Conservation (phyloP, 2,329 filamentous ascomycete genomes). For the Pezicula carpinea region DNA sequence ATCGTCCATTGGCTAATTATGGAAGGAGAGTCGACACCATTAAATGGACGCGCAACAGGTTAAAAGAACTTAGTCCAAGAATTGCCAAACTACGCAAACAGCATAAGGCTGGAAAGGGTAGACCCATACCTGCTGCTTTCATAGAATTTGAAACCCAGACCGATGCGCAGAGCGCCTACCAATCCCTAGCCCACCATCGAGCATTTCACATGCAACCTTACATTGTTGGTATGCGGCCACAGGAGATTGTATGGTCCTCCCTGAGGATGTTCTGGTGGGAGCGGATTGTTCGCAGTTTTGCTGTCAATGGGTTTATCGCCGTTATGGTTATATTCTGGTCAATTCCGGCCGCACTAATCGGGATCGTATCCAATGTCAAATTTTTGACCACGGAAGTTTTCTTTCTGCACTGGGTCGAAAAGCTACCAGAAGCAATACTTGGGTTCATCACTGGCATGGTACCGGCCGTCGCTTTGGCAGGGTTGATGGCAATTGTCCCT, state of each 20-base stretch:
- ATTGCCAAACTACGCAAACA: slow-evolving; percentile 28
- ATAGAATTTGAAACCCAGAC: slow-evolving; percentile 59
- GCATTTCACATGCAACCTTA: slow-evolving; percentile 60
- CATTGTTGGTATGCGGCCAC: slow-evolving; percentile 56
- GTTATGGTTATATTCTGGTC: slow-evolving; percentile 64
- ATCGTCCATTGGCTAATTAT: slow-evolving; percentile 32
- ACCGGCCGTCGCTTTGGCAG: slow-evolving; percentile 53
- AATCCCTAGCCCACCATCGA: slow-evolving; percentile 59
- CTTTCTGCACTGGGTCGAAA: slow-evolving; percentile 53
- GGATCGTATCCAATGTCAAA: slow-evolving; percentile 59
- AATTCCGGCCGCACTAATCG: slow-evolving; percentile 61
- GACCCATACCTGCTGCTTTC: slow-evolving; percentile 56
- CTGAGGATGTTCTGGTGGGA: slow-evolving; percentile 60
- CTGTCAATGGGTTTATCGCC: slow-evolving; percentile 47
- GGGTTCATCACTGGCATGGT: slow-evolving; percentile 60
- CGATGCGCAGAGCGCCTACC: slow-evolving; percentile 60
- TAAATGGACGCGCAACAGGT: slow-evolving; percentile 29
- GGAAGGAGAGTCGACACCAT: slow-evolving; percentile 32
- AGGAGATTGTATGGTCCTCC: slow-evolving; percentile 64
- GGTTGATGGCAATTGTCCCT: slow-evolving; percentile 57
- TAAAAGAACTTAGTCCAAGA: slow-evolving; percentile 26
- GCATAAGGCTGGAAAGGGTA: slow-evolving; percentile 42
- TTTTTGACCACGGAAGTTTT: slow-evolving; percentile 45
- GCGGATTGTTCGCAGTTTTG: slow-evolving; percentile 48
- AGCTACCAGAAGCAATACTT: slow-evolving; percentile 48